phyloP scores from a whole-genome alignment of 108 stramenopile genomes.

The Aurantiochytrium sp. region DNA sequence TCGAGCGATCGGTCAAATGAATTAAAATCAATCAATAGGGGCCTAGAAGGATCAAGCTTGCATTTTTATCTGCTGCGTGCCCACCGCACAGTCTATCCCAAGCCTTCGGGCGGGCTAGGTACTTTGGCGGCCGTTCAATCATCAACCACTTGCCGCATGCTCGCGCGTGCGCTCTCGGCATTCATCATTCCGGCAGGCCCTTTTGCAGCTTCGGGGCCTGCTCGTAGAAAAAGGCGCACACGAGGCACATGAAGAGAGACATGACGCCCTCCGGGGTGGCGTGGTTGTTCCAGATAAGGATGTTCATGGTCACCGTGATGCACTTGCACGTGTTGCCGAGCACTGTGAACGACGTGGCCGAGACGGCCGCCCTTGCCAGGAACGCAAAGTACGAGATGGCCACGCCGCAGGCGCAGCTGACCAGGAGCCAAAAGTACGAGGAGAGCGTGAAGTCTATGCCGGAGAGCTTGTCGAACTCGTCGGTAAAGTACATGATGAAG shows the following conservation, averaged over 20 bases:
- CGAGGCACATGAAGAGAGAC: constrained; percentile 71
- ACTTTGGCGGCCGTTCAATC: no score
- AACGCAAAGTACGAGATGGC: constrained; percentile 64
- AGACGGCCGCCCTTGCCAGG: constrained; percentile 70
- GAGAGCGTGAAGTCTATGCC: constrained; percentile 38
- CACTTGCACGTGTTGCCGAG: constrained; percentile 70
- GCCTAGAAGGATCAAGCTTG: no score
- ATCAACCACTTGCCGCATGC: no score
- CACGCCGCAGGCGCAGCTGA: constrained; percentile 55
- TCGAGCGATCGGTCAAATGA: no score
- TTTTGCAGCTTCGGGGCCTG: constrained; percentile 65
- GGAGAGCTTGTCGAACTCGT: constrained; percentile 40
- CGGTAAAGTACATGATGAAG: constrained; percentile 66
- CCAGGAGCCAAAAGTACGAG: constrained; percentile 32
- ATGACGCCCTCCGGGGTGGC: constrained; percentile 68
- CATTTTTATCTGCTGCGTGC: no score
- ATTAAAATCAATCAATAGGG: no score
- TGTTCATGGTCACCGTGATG: constrained; percentile 75
- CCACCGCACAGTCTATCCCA: no score
- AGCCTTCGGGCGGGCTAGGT: no score
- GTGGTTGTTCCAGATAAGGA: constrained; percentile 84
- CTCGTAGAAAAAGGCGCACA: constrained; percentile 72
- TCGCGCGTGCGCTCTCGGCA: no score
- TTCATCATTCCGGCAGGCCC: neutral
- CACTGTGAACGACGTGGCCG: constrained; percentile 77